Percentiles rank a stretch among this genome's conserved stretches.
Evolutionary conservation across 73 alveolate species (phyloP).

Genomic region (Paramecium caudatum): DNA sequence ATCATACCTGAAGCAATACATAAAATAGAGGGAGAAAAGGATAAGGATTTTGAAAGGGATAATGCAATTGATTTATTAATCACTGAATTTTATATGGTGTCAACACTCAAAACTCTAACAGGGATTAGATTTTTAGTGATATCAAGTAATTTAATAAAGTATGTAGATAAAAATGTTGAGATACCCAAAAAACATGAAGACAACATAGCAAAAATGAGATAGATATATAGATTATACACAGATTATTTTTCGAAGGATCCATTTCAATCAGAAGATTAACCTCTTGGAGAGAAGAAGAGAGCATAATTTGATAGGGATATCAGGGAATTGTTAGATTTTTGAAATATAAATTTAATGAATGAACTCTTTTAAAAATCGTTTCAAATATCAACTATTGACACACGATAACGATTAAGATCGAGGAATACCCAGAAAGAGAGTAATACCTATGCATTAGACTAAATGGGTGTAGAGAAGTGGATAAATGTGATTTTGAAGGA

Average conservation of each 20-base stretch:
- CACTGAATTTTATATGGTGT: constrained; percentile 46
- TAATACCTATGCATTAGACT: neutral
- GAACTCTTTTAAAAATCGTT: constrained; percentile 15
- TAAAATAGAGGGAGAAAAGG: constrained; percentile 19
- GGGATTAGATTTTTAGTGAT: constrained; percentile 46
- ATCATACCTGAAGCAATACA: constrained; percentile 38
- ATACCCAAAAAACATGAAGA: constrained; percentile 53
- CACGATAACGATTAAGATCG: constrained; percentile 31
- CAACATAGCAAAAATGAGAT: constrained; percentile 25
- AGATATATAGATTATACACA: constrained; percentile 56
- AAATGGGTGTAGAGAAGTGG: constrained; percentile 25
- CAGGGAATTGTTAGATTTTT: neutral
- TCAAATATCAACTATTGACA: constrained; percentile 33
- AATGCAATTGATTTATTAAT: constrained; percentile 55
- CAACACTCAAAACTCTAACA: constrained; percentile 26
- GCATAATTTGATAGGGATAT: constrained; percentile 50
- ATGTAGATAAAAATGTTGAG: constrained; percentile 43
- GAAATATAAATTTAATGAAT: neutral
- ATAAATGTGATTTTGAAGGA: constrained; percentile 32
- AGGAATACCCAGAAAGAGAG: neutral
- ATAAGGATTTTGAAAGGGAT: constrained; percentile 60
- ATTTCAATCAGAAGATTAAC: constrained; percentile 54
- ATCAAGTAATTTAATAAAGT: neutral
- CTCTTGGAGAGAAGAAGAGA: constrained; percentile 57
- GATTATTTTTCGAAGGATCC: constrained; percentile 68